These are phyloP conservation scores for Talaromyces stipitatus DNA, from an alignment of 495 filamentous ascomycete genomes.

Conservation along the genomic window DNA sequence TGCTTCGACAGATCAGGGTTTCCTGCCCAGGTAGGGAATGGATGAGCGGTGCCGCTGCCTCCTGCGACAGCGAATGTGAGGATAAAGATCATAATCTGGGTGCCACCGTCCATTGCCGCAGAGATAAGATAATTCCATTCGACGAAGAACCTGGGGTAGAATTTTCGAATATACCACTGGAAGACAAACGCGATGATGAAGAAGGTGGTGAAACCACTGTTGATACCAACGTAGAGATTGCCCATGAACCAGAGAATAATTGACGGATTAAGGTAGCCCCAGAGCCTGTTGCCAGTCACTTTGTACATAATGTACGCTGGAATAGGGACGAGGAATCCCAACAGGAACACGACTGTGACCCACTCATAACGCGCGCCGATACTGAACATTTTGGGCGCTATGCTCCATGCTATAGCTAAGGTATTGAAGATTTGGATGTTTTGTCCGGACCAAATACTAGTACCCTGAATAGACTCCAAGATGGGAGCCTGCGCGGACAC, in stretches of 20 bases:
- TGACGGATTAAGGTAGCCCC: constrained; percentile 22
- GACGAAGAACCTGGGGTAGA: constrained; percentile 36
- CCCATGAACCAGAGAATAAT: constrained; percentile 30
- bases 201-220: constrained; percentile 19
- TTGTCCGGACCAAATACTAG: constrained; percentile 32
- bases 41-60: constrained; percentile 13
- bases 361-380: constrained; percentile 26
- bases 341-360: constrained; percentile 25
- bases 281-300: constrained; percentile 5
- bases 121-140: constrained; percentile 47
- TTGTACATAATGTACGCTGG: constrained; percentile 25
- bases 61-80: constrained; percentile 45
- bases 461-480: constrained; percentile 25
- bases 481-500: constrained; percentile 22
- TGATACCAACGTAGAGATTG: constrained; percentile 29
- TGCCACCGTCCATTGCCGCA: constrained; percentile 43
- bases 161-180: constrained; percentile 39
- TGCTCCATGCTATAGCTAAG: constrained; percentile 27
- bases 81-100: constrained; percentile 38
- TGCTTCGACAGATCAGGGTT: constrained; percentile 9
- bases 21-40: constrained; percentile 11
- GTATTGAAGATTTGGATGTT: constrained; percentile 23
- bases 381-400: constrained; percentile 23
- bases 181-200: constrained; percentile 31
- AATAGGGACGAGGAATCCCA: constrained; percentile 30